Conservation (phyloP, 2,329 filamentous ascomycete species). For the Sporothrix humicola region DNA sequence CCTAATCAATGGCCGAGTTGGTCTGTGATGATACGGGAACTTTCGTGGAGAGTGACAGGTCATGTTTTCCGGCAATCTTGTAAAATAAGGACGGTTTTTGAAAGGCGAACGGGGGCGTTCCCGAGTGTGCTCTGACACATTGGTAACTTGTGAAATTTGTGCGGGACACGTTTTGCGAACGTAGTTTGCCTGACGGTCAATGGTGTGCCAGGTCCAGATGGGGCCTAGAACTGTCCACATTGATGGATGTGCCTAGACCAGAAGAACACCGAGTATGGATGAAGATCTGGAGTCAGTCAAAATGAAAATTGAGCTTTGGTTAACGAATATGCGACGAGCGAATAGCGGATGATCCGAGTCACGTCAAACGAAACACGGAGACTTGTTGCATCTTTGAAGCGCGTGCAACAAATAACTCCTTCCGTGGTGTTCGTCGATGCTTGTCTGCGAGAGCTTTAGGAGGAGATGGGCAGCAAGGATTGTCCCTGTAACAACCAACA, state of each 20-base stretch:
- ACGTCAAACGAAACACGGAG: not conserved
- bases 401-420: not conserved
- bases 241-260: not conserved
- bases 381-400: not conserved
- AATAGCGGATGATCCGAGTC: constrained; percentile 21
- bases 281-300: not conserved
- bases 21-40: too few relatives aligned
- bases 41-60: too few relatives aligned
- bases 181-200: too few relatives aligned
- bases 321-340: not conserved
- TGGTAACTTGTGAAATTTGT: too few relatives aligned
- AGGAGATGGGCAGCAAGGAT: not conserved
- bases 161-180: too few relatives aligned
- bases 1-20: too few relatives aligned
- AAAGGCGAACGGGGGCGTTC: too few relatives aligned
- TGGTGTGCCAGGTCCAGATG: too few relatives aligned
- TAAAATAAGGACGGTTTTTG: too few relatives aligned
- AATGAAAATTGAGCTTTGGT: not conserved
- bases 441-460: not conserved
- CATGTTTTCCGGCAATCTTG: too few relatives aligned
- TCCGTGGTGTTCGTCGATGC: not conserved
- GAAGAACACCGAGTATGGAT: not conserved
- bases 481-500: not conserved
- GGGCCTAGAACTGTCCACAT: too few relatives aligned
- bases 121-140: too few relatives aligned